Evolutionary conservation across 73 alveolate species (phyloP), one percentile per base, ranked within the genome.

Genomic region (Paramecium biaurelia): DNA sequence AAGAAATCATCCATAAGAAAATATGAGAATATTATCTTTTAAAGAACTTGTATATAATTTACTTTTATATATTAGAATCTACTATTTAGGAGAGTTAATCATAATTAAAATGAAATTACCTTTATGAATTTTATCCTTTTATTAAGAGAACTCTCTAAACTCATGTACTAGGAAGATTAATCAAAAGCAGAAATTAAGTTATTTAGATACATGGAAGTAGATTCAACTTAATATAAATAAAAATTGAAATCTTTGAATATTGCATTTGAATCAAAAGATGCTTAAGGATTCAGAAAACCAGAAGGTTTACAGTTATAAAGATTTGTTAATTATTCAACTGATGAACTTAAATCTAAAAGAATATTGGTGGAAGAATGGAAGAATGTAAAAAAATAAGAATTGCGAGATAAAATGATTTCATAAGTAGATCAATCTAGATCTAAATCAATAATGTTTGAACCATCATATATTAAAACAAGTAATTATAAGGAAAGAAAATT

Each of bases 181-280:
- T 1, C 68, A 4, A 23, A 79, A 45, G 70, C 70, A 38, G 47
- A 24, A 24, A 12, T 41, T 43, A 18, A 18, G 18, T 45, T 79
- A 9, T 79, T 30, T 34, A 7, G 56, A 42, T 47, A 38, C 7
- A 41, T 79, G 14, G 90, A 79, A 79, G 56, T 79, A n/a, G 72
- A 79, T 41, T 12, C 76, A 43, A 24, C 14, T 21, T 38, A 23
- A 20, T 79, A 20, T 79, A 79, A 79, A 24, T 23, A 79, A n/a
- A 79, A 79, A 79, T 20, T 79, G 53, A 79, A 79, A 79, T 79
- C 90, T 7, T 47, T 79, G 28, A 42, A 32, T 11, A 23, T 43
- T 4, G 76, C 90, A 42, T 79, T 79, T 79, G 32, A 45, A 38
- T 79, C 90, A n/a, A 79, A 79, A 79, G 90, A 79, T 41, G 76